A percentile compares a stretch with the other conserved stretches of the same genome.
Evolutionary conservation across 2,329 filamentous ascomycete species (phyloP).

Genomic region (Fusarium goolgardi): DNA sequence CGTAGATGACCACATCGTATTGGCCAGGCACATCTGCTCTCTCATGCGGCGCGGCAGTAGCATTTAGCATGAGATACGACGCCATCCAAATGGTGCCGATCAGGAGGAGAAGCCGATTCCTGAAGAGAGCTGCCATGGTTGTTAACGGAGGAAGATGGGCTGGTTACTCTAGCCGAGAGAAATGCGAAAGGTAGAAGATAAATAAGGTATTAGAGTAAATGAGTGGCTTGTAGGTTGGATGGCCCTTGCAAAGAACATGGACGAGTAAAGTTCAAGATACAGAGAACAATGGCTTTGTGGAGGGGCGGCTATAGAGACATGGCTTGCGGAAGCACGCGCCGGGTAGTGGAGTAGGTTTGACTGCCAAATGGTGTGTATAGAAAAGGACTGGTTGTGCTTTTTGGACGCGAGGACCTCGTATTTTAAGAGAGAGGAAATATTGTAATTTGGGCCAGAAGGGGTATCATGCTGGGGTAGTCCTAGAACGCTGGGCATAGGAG

Average conservation of each 20-base stretch:
- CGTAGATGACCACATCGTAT: slow-evolving; percentile 42
- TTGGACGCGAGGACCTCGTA: slow-evolving; percentile 14
- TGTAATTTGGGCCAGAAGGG: slow-evolving; percentile 20
- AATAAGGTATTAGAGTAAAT: slow-evolving; percentile 6
- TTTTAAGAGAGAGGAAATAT: slow-evolving; percentile 17
- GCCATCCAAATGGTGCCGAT: slow-evolving; percentile 35
- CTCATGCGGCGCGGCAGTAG: slow-evolving; percentile 25
- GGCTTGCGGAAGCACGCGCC: neutral
- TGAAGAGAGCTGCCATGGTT: slow-evolving; percentile 23
- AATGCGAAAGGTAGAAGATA: neutral
- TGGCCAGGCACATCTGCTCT: slow-evolving; percentile 9
- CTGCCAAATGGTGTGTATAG: neutral
- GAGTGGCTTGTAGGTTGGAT: slow-evolving; percentile 11
- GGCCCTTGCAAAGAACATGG: neutral
- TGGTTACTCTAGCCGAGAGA: neutral
- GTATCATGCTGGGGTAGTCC: slow-evolving; percentile 12
- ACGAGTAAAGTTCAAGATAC: neutral
- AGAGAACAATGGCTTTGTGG: slow-evolving; percentile 12
- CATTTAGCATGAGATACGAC: slow-evolving; percentile 29
- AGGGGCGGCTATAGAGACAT: neutral
- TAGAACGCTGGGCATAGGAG: slow-evolving; percentile 6
- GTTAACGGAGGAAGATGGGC: slow-evolving; percentile 14
- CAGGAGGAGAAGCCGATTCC: slow-evolving; percentile 19
- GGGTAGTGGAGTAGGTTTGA: neutral
- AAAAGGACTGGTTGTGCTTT: neutral